Percentiles rank a stretch among this genome's conserved stretches.
Conservation (phyloP, 495 filamentous ascomycete species). For the Neurospora tetrasperma region DNA sequence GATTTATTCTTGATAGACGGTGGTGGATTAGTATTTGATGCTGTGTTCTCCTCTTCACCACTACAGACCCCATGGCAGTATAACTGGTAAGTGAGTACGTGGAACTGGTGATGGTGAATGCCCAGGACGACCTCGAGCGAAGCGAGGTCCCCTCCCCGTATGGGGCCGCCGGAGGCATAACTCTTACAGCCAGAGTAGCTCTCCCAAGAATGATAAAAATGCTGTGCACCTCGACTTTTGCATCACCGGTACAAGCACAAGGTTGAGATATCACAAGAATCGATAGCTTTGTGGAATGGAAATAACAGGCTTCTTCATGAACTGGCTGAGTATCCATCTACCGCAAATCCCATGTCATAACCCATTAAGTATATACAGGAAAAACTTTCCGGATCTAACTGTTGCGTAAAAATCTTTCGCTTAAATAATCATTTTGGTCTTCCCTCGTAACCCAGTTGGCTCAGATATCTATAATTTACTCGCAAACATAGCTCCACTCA, state of each 20-base stretch:
- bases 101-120: too few species aligned
- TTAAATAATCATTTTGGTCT: background rate
- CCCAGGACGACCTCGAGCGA: background rate
- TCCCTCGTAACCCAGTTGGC: background rate
- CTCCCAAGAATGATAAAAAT: background rate
- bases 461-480: background rate
- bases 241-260: background rate
- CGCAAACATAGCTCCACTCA: constrained; percentile 58
- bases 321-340: background rate
- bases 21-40: too few species aligned
- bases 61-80: too few species aligned
- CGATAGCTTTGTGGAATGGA: too few species aligned
- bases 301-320: background rate
- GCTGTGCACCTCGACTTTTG: background rate
- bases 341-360: background rate
- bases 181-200: too few species aligned
- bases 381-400: background rate
- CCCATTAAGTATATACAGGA: background rate
- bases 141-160: background rate
- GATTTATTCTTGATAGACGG: too few species aligned
- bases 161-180: background rate
- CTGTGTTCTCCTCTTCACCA: too few species aligned
- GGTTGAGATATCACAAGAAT: too few species aligned
- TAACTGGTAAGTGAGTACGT: too few species aligned
- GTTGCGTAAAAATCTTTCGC: background rate